Percentiles rank a stretch among this genome's conserved stretches.
phyloP scores from a whole-genome alignment of 176 grass and related monocot species.

The Puccinellia tenuiflora region DNA sequence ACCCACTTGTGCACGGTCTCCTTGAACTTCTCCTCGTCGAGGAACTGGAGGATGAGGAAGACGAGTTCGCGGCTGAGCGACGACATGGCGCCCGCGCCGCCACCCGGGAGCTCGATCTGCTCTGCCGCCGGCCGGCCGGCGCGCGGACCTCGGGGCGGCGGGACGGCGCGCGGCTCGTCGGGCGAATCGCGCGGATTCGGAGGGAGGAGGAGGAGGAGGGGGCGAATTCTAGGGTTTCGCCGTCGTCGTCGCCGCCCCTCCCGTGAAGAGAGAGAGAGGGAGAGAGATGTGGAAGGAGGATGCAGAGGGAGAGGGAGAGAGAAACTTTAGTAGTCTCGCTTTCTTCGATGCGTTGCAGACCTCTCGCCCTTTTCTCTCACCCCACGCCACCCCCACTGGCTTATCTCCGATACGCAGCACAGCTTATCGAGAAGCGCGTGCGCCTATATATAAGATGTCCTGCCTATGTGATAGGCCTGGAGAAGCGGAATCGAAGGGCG shows the following conservation, averaged over 20 bases:
- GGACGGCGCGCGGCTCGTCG: not conserved
- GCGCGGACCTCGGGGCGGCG: not conserved
- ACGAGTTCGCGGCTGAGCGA: constrained; percentile 96
- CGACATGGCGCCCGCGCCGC: constrained; percentile 51
- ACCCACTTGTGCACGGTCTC: constrained; percentile 91
- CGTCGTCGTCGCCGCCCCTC: constrained; percentile 24
- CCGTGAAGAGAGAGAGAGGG: constrained; percentile 30
- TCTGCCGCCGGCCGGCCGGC: not conserved
- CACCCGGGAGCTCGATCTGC: constrained; percentile 33
- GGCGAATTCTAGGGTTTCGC: constrained; percentile 74
- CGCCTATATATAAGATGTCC: rapidly evolving
- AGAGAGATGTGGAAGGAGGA: constrained; percentile 41
- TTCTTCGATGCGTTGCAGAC: constrained; percentile 99
- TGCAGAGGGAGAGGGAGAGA: constrained; percentile 26
- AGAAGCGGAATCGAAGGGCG: constrained; percentile 50
- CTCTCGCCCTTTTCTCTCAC: constrained; percentile 60
- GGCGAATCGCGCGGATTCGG: not conserved
- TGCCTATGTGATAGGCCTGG: not conserved
- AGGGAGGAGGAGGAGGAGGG: not conserved
- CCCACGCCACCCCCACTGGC: constrained; percentile 43
- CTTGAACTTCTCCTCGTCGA: constrained; percentile 99
- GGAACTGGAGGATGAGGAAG: constrained; percentile 99
- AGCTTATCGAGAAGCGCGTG: rapidly evolving
- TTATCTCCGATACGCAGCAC: rapidly evolving
- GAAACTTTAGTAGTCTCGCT: constrained; percentile 68